These are phyloP conservation scores for Mollisia scopiformis DNA, from an alignment of 2,329 filamentous ascomycete species.

Conservation along the genomic window DNA sequence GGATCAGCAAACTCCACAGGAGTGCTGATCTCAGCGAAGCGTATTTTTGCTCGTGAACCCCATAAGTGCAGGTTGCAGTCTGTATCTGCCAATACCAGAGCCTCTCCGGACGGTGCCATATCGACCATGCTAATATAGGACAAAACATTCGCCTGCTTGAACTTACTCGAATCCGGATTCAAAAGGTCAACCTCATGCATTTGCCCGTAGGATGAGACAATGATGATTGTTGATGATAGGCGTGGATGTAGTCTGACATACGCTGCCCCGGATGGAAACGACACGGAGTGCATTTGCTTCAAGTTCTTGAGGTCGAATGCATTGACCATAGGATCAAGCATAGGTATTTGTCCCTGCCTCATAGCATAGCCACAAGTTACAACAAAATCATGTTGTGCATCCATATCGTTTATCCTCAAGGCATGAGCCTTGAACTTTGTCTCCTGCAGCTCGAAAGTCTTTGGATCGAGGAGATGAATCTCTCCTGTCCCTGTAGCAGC, in stretches of 20 bases:
- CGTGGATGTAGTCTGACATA: slow-evolving; percentile 96
- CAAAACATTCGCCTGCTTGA: slow-evolving; percentile 66
- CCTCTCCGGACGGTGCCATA: slow-evolving; percentile 72
- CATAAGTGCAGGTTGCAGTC: slow-evolving; percentile 70
- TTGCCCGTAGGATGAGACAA: slow-evolving; percentile 88
- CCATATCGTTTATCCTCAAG: slow-evolving; percentile 92
- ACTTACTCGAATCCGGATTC: slow-evolving; percentile 71
- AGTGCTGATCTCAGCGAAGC: slow-evolving; percentile 71
- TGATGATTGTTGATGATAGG: slow-evolving; percentile 92
- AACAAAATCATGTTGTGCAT: slow-evolving; percentile 91
- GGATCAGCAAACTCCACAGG: slow-evolving; percentile 68
- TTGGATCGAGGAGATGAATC: slow-evolving; percentile 84
- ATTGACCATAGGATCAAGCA: slow-evolving; percentile 91
- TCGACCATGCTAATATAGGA: slow-evolving; percentile 67
- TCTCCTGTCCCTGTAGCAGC: slow-evolving; percentile 82
- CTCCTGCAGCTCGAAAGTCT: slow-evolving; percentile 70
- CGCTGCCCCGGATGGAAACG: slow-evolving; percentile 88
- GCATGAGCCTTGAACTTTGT: slow-evolving; percentile 92
- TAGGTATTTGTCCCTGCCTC: slow-evolving; percentile 76
- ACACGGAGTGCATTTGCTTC: slow-evolving; percentile 84
- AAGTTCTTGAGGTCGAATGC: slow-evolving; percentile 95
- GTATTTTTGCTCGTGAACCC: slow-evolving; percentile 62
- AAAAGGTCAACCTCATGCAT: slow-evolving; percentile 94
- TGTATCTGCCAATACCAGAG: slow-evolving; percentile 66
- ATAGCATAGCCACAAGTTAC: slow-evolving; percentile 94